phyloP scores from a whole-genome alignment of 2,329 filamentous ascomycete genomes.

The Fusarium clavum region DNA sequence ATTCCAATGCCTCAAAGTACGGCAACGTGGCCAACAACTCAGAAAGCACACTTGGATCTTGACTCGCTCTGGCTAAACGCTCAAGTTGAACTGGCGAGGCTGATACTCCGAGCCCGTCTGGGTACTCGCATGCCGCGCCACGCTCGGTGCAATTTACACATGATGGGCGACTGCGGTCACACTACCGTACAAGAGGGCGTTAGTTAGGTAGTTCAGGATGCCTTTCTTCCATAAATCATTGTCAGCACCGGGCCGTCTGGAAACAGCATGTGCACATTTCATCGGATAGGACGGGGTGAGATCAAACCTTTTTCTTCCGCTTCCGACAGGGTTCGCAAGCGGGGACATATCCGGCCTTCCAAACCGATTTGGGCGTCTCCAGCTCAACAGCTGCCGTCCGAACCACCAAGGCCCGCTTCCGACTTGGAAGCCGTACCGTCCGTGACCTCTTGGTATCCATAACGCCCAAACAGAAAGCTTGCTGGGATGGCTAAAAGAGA shows the following conservation, averaged over 20 bases:
- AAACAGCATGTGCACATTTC: background rate
- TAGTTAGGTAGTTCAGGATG: background rate
- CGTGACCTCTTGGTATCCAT: background rate
- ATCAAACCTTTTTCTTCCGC: constrained; percentile 8
- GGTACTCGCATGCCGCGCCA: background rate
- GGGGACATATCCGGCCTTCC: background rate
- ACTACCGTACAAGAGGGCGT: background rate
- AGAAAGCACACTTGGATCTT: background rate
- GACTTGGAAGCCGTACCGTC: too few relatives aligned
- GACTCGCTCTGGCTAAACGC: background rate
- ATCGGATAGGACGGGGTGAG: background rate
- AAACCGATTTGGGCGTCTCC: background rate
- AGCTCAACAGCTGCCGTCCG: background rate
- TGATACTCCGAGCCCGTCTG: background rate
- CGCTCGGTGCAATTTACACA: constrained; percentile 1
- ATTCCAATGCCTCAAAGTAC: background rate
- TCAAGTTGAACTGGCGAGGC: background rate
- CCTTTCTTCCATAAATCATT: background rate
- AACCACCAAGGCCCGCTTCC: background rate
- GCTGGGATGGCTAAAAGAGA: background rate
- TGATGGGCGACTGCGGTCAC: background rate
- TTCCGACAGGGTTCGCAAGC: constrained; percentile 5
- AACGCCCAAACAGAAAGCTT: background rate
- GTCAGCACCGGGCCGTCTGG: background rate
- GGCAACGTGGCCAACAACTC: background rate